These are phyloP conservation scores for Calonectria pauciramosa DNA, from an alignment of 2,329 filamentous ascomycete species.

Conservation along the genomic window DNA sequence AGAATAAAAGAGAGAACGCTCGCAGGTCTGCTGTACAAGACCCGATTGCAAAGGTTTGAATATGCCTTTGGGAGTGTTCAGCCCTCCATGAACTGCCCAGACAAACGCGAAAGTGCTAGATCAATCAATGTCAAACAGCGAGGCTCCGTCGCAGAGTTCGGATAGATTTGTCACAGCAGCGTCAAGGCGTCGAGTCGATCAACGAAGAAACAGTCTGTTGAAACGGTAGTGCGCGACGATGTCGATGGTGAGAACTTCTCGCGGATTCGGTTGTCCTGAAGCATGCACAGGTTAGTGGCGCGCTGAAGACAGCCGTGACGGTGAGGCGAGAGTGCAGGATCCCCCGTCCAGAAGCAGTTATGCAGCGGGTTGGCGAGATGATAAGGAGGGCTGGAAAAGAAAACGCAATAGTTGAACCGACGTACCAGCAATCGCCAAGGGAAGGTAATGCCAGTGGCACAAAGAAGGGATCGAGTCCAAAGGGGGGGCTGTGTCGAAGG, in stretches of 20 bases:
- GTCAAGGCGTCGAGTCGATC: constrained; percentile 31
- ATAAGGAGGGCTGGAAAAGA: constrained; percentile 25
- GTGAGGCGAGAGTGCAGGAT: constrained; percentile 21
- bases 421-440: constrained; percentile 38
- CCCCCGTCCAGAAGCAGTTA: constrained; percentile 26
- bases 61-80: constrained; percentile 37
- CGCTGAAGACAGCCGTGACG: constrained; percentile 28
- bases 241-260: constrained; percentile 31
- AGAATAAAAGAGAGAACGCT: constrained; percentile 32
- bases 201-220: constrained; percentile 39
- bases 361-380: constrained; percentile 23
- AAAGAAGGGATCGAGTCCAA: constrained; percentile 35
- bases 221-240: constrained; percentile 38
- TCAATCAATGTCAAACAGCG: constrained; percentile 33
- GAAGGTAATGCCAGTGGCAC: constrained; percentile 23
- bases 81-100: constrained; percentile 48
- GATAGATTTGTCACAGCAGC: constrained; percentile 23
- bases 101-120: constrained; percentile 29
- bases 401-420: constrained; percentile 14
- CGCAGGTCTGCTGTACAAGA: constrained; percentile 33
- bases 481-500: constrained; percentile 38
- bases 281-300: constrained; percentile 39
- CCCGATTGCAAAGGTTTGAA: constrained; percentile 38
- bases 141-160: constrained; percentile 22
- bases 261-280: constrained; percentile 35